Evolutionary conservation across 331 rosid species (phyloP), one percentile per base, ranked within the genome.

Genomic region (Malus hybrid): DNA sequence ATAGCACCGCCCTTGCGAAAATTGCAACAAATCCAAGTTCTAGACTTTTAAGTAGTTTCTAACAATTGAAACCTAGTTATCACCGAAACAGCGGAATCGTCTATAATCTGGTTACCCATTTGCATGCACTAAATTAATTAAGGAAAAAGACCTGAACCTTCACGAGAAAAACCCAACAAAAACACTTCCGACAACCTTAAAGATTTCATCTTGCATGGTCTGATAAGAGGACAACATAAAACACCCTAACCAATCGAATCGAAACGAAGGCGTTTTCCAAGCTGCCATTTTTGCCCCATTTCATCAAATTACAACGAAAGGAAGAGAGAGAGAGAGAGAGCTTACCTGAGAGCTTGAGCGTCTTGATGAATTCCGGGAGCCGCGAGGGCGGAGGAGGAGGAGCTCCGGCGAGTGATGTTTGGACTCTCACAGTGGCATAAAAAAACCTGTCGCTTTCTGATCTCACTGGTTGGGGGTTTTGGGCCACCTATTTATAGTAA

Each of bases 311-410:
- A 6, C 11, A 75, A 34, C 70, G 2, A 13, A 50, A 13, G 2
- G n/a, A 5, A 32, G 28, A 34, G 46, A n/a, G 15, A 8, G 15
- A 8, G 9, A 22, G 5, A 22, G 36, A 73, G n/a, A 42, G 42
- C 65, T 57, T 62, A 74, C 78, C 78, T 63, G 78, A 16, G 77
- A 73, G 11, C 44, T 6, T 31, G 29, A 8, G 71, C 7, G 31
- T 55, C 59, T 48, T 44, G 61, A 56, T 56, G 61, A 56, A 56
- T 56, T 56, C 24, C 6, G 5, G 27, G 60, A 6, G 60, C 22
- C 24, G 5, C 0, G 48, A 42, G 48, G 48, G 48, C 13, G 14
- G 48, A 42, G 48, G 14, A 11, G 50, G 50, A 3, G 15, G 50
- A 44, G 50, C 15, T 44, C 50, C 50, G 50, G 50, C 61, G 5